Conservation (phyloP, 495 filamentous ascomycete genomes). For the Penicillium alfredii region DNA sequence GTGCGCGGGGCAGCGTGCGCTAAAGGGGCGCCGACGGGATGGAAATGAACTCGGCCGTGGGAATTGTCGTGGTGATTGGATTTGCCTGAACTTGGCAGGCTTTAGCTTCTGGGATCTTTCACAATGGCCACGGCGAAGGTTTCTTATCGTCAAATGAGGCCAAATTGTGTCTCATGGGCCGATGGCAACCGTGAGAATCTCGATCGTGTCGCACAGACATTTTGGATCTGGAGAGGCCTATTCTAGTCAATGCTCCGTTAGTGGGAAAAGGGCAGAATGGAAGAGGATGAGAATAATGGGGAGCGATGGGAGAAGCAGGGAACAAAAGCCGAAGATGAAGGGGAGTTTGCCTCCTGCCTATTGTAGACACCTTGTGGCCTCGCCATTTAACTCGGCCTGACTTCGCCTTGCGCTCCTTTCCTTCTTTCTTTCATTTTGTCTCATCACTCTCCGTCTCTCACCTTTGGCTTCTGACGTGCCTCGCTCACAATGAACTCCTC, state of each 20-base stretch:
- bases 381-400: too few species aligned
- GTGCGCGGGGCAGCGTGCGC: constrained; percentile 2
- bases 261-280: too few species aligned
- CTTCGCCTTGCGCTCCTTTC: background rate
- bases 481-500: constrained; percentile 25
- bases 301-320: too few species aligned
- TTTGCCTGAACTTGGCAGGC: constrained; percentile 4
- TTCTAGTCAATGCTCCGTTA: constrained; percentile 13
- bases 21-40: constrained; percentile 8
- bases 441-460: background rate
- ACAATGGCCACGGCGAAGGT: too few species aligned
- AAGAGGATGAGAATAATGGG: too few species aligned
- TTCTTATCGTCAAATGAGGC: constrained; percentile 1
- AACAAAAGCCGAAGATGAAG: too few species aligned
- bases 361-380: too few species aligned
- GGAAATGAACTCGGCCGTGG: constrained; percentile 3
- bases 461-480: background rate
- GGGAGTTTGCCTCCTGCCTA: too few species aligned
- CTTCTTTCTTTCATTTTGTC: background rate
- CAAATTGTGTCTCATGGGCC: background rate
- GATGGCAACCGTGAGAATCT: background rate
- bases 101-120: constrained; percentile 9
- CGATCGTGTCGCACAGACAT: constrained; percentile 1
- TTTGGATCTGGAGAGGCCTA: constrained; percentile 1
- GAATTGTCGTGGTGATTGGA: constrained; percentile 5